Evolutionary conservation across 768 basidiomycete genomes (phyloP), one percentile per base, ranked within the genome.

Genomic region (Lepiota venenata): DNA sequence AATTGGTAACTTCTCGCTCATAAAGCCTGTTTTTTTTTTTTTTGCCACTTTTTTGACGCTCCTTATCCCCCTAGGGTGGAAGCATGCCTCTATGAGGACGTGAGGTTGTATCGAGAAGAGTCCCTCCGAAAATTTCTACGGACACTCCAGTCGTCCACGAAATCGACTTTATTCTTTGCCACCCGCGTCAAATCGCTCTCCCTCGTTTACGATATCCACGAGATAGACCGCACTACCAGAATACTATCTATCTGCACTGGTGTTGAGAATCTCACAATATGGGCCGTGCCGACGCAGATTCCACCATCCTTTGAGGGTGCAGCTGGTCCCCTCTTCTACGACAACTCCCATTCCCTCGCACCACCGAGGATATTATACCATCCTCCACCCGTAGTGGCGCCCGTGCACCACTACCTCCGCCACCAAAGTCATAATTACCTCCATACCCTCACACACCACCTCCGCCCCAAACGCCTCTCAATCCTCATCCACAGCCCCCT

Each of bases 241-340:
- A 66, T 76, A 21, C 61, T 73, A 10, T 60, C 65, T n/a, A 59
- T 62, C 32, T 76, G 75, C 56, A 60, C 56, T 52, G 69, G 72
- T 0, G 62, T 74, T 14, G 59, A 63, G 2, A 66, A 62, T 49
- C 58, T 76, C 8, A 73, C 74, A 1, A 69, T 74, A 50, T 75
- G 72, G 70, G 71, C 66, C 14, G 60, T 72, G 10, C 60, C 61
- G 40, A 35, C 49, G 37, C 52, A 47, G n/a, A 29, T 37, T 14
- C 29, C 16, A 25, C 25, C 25, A 6, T 22, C 15, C 20, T 6
- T 21, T n/a, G 32, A 47, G 15, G 35, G 44, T 8, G 29, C 51
- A 21, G 11, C 37, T 16, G 39, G 40, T 39, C 5, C 18, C 5
- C 22, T 14, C 10, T 42, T 27, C 18, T 44, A 14, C 42, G 38